Evolutionary conservation across 2,329 filamentous ascomycete species (phyloP), one percentile per base, ranked within the genome.

Genomic region (Colletotrichum gloeosporioides): DNA sequence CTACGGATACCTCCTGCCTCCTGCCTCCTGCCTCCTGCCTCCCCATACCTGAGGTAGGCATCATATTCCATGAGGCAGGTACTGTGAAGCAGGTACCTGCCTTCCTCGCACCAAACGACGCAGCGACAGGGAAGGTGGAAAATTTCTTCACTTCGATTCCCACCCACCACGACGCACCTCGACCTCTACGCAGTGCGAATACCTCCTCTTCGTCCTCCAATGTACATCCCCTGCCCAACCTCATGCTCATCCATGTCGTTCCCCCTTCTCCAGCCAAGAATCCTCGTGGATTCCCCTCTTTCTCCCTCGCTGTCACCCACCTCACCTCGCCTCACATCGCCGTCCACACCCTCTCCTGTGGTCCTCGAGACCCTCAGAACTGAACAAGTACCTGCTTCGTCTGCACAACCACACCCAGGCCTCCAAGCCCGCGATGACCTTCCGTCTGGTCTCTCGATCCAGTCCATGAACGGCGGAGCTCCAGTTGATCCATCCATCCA

Each of bases 131-230:
- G 73, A 76, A 73, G 73, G 73, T 73, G 69, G 64, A 36, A 76
- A 76, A 69, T 59, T 68, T 73, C 73, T 73, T 73, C 73, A 73
- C 70, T 44, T 65, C 53, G 34, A 73, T 76, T 76, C 69, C 70
- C 64, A 69, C 73, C 63, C 36, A 61, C 49, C 66, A 39, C 39
- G 32, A n/a, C 29, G 25, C 22, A 31, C 34, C 36, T 32, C 55
- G 29, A 36, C 25, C 29, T 32, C 22, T 22, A 22, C 22, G 22
- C 22, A 22, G 22, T 22, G 22, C 22, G 22, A 22, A 22, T 22
- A 22, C 31, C 31, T 18, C 22, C 8, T 12, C 49, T n/a, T 22
- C 57, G 39, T 29, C 27, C 39, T 55, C 65, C 27, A 22, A 29
- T 36, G 39, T 32, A 64, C 59, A 32, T 32, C 16, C 27, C n/a